Conservation (phyloP, 345 rosid species). For the Luvunga scandens region DNA sequence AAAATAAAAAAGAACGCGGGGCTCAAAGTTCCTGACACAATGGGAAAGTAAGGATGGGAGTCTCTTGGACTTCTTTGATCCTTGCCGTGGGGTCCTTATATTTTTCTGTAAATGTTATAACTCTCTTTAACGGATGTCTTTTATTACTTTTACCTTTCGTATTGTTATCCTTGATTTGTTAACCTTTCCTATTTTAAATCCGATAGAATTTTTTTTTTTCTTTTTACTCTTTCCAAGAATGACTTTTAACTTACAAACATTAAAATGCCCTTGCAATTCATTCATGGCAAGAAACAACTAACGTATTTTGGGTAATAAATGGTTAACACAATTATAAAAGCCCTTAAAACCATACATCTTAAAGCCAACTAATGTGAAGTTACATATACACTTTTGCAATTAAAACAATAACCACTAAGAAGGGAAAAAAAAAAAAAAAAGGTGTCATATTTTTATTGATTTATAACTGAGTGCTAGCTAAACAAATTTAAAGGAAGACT, state of each 20-base stretch:
- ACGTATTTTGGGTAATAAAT: background rate
- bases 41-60: no score
- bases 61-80: background rate
- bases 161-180: background rate
- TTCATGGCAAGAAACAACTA: background rate
- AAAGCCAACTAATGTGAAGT: no score
- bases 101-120: background rate
- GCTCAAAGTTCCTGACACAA: no score
- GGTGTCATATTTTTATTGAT: no score
- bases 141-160: background rate
- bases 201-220: background rate
- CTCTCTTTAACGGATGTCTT: background rate
- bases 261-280: background rate
- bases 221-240: background rate
- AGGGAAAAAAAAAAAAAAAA: no score
- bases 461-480: no score
- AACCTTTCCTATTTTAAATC: background rate
- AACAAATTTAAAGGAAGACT: no score
- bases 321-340: background rate
- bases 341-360: no score
- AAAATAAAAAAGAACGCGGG: no score
- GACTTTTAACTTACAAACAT: background rate
- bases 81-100: no score
- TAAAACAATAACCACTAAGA: no score
- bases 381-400: no score